Evolutionary conservation across 2,329 filamentous ascomycete genomes (phyloP), one percentile per base, ranked within the genome.

Genomic region (Biscogniauxia sp.): DNA sequence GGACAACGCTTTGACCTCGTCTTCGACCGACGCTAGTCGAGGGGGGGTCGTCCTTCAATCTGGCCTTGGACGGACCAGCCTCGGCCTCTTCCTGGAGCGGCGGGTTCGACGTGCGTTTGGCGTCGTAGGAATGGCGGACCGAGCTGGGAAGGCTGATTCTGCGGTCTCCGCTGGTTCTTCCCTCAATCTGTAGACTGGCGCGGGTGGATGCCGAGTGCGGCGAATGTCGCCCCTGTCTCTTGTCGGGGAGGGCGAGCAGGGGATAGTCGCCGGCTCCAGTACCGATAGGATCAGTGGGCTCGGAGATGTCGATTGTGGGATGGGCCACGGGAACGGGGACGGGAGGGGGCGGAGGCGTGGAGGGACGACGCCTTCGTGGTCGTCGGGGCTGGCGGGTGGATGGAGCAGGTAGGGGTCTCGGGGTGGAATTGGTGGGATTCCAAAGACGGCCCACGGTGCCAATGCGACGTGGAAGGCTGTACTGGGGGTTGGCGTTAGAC

Each of bases 371-470:
- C 62, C 72, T 76, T 58, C 78, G 75, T 51, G 68, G 55, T n/a
- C 61, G 62, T 28, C 60, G 68, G 51, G 60, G 56, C 20, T 67
- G 60, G 53, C 67, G 64, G 8, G 70, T 64, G 52, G 62, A 64
- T 69, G 58, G 75, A 64, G 57, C 72, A 11, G 70, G 66, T 37
- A 64, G 56, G 41, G 56, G 66, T 60, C 82, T 78, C 52, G 83
- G 83, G 2, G 84, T 86, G 25, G 83, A 86, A 70, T 86, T 86
- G 61, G 82, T 82, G 23, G 84, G 84, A 68, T 86, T 86, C 84
- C 84, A 86, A 65, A 86, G 81, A 41, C 83, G 82, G 53, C 80
- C 79, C 20, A 81, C 76, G 4, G 78, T 56, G 28, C 66, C 77
- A 28, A 79, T 75, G 28, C 76, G 78, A 56, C 74, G 76, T 54